Evolutionary conservation across 192 early-diverging fungal genomes (phyloP).

Genomic region (Jimgerdemannia flammicorona): DNA sequence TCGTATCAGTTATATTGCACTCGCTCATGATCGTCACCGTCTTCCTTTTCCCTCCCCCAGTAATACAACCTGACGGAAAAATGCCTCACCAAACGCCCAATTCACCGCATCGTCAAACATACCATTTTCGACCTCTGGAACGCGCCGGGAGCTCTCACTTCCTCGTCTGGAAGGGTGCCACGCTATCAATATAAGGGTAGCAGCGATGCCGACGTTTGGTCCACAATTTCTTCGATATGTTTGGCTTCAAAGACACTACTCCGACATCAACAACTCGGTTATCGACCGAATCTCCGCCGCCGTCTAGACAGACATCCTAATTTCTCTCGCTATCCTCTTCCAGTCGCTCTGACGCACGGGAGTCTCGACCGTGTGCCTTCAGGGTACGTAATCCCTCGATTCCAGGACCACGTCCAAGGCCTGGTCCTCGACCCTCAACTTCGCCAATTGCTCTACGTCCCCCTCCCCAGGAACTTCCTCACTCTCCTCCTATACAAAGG

Average conservation of each 20-base stretch:
- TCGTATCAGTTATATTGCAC: no score
- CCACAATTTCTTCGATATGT: slow-evolving; percentile 24
- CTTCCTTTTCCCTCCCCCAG: no score
- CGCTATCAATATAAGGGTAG: not conserved
- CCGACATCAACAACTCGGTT: slow-evolving; percentile 30
- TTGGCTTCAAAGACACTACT: slow-evolving; percentile 32
- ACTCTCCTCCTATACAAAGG: no score
- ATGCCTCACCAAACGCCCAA: not conserved
- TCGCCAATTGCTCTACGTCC: not conserved
- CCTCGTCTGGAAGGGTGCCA: not conserved
- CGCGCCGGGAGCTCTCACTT: not conserved
- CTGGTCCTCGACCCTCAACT: not conserved
- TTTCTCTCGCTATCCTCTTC: slow-evolving; percentile 33
- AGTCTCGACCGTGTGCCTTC: slow-evolving; percentile 20
- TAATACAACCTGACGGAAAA: slow-evolving; percentile 1
- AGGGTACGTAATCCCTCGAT: slow-evolving; percentile 35
- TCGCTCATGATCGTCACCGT: no score
- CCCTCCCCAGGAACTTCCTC: no score
- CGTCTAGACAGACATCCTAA: slow-evolving; percentile 31
- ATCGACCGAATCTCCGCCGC: slow-evolving; percentile 26
- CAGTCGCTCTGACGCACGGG: slow-evolving; percentile 24
- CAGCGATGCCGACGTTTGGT: slow-evolving; percentile 8
- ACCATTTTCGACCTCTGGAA: slow-evolving; percentile 1
- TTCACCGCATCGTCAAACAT: slow-evolving; percentile 1
- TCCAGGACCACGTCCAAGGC: no score